A percentile compares a stretch with the other conserved stretches of the same genome.
phyloP scores from a whole-genome alignment of 495 filamentous ascomycete genomes.

The Xylaria intraflava region DNA sequence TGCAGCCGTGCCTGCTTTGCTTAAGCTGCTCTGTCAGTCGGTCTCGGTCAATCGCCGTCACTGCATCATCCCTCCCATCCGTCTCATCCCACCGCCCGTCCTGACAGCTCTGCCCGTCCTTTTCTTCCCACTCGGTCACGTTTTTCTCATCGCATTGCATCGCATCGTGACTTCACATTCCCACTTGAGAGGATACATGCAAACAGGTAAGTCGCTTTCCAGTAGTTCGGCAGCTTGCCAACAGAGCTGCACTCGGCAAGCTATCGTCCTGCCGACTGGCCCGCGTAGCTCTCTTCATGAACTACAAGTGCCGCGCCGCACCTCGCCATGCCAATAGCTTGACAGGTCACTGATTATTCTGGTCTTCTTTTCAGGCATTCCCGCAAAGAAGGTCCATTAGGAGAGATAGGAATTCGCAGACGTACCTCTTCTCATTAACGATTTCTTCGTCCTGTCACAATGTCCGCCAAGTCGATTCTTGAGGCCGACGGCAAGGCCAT shows the following conservation, averaged over 20 bases:
- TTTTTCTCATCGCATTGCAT: neutral
- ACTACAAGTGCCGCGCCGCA: neutral
- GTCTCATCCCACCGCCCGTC: neutral
- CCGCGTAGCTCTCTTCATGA: neutral
- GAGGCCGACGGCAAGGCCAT: conserved; percentile 99
- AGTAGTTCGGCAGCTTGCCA: neutral
- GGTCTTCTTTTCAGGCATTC: conserved; percentile 1
- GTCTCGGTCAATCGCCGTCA: neutral
- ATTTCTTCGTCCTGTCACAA: conserved; percentile 39
- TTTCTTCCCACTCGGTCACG: conserved; percentile 11
- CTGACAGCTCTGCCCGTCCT: neutral
- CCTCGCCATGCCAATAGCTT: neutral
- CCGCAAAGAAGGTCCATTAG: conserved; percentile 2
- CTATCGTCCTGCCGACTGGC: neutral
- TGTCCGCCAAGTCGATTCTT: conserved; percentile 97
- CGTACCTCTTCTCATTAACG: conserved; percentile 17
- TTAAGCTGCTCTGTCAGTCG: neutral
- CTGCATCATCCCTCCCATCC: conserved; percentile 3
- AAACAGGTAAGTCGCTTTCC: conserved; percentile 15
- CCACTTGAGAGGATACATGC: conserved; percentile 20
- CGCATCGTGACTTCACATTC: conserved; percentile 17
- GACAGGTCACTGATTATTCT: conserved; percentile 4
- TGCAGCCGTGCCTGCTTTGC: conserved; percentile 11
- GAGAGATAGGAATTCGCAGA: conserved; percentile 16
- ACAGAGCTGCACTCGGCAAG: neutral